Evolutionary conservation across 2,329 filamentous ascomycete species (phyloP).

Genomic region (Metarhizium humberi): DNA sequence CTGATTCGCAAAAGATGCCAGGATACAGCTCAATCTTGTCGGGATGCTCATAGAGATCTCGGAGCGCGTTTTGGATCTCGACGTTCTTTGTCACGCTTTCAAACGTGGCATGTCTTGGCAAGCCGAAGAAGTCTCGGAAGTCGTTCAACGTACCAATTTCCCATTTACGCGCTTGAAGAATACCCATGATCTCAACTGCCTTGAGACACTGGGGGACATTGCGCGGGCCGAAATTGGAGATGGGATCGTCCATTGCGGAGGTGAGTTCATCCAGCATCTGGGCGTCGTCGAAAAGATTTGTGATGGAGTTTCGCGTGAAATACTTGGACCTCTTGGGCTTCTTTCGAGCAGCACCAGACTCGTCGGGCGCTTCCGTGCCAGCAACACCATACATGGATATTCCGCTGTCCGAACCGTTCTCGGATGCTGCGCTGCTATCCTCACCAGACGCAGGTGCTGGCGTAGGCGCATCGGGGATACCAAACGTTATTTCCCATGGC

Average conservation of each 20-base stretch:
- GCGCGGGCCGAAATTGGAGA: constrained; percentile 33
- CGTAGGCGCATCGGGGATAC: too few species aligned
- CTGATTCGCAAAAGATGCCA: constrained; percentile 38
- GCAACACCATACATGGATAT: too few species aligned
- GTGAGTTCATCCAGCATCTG: neutral
- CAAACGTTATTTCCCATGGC: too few species aligned
- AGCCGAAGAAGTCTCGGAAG: constrained; percentile 50
- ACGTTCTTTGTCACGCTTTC: constrained; percentile 34
- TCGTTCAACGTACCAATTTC: constrained; percentile 51
- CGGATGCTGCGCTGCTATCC: too few species aligned
- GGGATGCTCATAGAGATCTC: constrained; percentile 46
- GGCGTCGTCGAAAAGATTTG: too few species aligned
- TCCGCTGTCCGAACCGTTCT: too few species aligned
- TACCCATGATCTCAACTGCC: constrained; percentile 50
- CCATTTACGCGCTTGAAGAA: constrained; percentile 49
- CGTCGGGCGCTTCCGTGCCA: too few species aligned
- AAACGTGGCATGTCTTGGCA: constrained; percentile 46
- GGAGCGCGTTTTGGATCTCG: constrained; percentile 3
- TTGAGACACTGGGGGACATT: constrained; percentile 47
- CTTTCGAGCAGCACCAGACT: too few species aligned
- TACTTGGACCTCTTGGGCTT: too few species aligned
- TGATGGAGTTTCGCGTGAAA: too few species aligned
- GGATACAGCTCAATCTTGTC: constrained; percentile 56
- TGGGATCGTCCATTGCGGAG: constrained; percentile 38
- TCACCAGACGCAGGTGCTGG: too few species aligned